phyloP scores from a whole-genome alignment of 192 early-diverging fungal species.

The Radiomyces spectabilis region DNA sequence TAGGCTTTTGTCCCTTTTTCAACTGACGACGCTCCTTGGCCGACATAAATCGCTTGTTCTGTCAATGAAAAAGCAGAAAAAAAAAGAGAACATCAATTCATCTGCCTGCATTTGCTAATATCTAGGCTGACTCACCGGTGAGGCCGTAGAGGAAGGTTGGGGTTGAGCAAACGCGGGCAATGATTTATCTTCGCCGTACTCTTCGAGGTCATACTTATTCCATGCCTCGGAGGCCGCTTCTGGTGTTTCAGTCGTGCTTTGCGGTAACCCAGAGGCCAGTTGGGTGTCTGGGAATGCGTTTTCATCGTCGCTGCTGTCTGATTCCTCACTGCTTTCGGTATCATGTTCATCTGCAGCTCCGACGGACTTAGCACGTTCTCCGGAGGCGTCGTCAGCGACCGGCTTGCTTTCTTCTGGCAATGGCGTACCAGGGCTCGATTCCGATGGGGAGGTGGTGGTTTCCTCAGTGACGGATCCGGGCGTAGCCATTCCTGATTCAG shows the following conservation, averaged over 20 bases:
- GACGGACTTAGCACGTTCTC: conserved; percentile 16
- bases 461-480: no score
- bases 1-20: conserved; percentile 48
- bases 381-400: conserved; percentile 10
- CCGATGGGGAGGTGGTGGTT: no score
- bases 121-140: background rate
- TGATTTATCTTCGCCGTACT: conserved; percentile 45
- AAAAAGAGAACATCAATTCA: background rate
- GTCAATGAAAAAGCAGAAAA: conserved; percentile 5
- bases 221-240: conserved; percentile 1
- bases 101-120: background rate
- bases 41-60: conserved; percentile 43
- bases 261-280: conserved; percentile 8
- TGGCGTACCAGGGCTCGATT: no score
- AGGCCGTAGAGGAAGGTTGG: background rate
- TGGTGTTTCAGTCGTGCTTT: conserved; percentile 11
- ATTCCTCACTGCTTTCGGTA: conserved; percentile 13
- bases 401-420: no score
- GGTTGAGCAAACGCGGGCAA: background rate
- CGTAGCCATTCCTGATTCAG: no score
- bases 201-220: conserved; percentile 46
- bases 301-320: conserved; percentile 23
- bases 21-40: conserved; percentile 81
- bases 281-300: conserved; percentile 48
- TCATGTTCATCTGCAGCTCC: conserved; percentile 19